These are phyloP conservation scores for Metschnikowia hibisci DNA, from an alignment of 805 yeast genomes.

Conservation along the genomic window DNA sequence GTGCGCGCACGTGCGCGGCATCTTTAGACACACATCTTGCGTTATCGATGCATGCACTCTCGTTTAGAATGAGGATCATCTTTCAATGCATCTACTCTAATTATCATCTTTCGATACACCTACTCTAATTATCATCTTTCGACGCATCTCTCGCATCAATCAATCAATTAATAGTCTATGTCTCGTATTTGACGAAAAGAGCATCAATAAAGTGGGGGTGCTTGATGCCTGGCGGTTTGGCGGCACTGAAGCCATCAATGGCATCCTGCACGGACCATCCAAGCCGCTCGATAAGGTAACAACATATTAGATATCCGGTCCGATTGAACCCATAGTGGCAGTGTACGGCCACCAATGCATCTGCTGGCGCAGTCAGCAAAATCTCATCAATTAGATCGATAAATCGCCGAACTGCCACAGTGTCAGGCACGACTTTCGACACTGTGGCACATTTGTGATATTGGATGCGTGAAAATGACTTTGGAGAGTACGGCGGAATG, in stretches of 20 bases:
- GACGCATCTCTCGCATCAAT: too few relatives aligned
- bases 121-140: neutral
- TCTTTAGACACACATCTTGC: neutral
- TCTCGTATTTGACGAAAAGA: conserved; percentile 58
- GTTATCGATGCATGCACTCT: too few relatives aligned
- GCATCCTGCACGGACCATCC: conserved; percentile 64
- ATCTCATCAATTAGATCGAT: conserved; percentile 50
- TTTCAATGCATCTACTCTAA: neutral
- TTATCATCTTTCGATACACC: neutral
- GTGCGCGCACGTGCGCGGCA: neutral
- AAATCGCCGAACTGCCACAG: conserved; percentile 53
- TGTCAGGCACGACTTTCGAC: conserved; percentile 70
- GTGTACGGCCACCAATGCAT: conserved; percentile 58
- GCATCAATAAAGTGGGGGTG: conserved; percentile 77
- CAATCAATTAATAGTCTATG: too few relatives aligned
- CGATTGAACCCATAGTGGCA: conserved; percentile 82
- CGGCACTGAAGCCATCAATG: conserved; percentile 50
- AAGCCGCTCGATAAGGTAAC: conserved; percentile 58
- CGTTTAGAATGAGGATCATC: too few relatives aligned
- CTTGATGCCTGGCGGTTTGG: conserved; percentile 69
- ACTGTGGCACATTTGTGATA: conserved; percentile 76
- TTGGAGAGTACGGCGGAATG: conserved; percentile 68
- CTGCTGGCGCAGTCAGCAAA: conserved; percentile 19
- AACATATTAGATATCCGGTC: conserved; percentile 70
- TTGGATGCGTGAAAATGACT: conserved; percentile 46